Evolutionary conservation across 495 filamentous ascomycete species (phyloP), one percentile per base, ranked within the genome.

Genomic region (Aspergillus biplanus): DNA sequence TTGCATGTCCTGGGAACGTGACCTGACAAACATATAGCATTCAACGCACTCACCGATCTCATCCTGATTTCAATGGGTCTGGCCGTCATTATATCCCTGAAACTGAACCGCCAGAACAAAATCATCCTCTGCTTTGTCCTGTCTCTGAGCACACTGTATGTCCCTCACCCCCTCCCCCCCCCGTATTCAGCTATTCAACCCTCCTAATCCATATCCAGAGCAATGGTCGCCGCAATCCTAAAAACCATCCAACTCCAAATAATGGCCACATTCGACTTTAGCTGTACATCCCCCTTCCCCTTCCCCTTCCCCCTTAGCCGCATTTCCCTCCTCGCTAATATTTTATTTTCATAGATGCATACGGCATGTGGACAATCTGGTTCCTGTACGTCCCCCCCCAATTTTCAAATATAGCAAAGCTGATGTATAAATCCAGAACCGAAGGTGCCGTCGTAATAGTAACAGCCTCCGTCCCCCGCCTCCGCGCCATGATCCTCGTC

Each of bases 401-500:
- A 21, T n/a, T n/a, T 3, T 34, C 27, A 7, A n/a, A n/a, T 35
- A 7, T 35, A 5, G 15, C 7, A 4, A 35, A 35, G 32, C 15
- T 58, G 21, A 52, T 27, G n/a, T 12, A 15, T 2, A 49, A 5
- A 2, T 27, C 37, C 18, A 61, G 58, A 33, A 61, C 58, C 27
- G 58, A 61, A 34, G 58, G 34, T 15, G 47, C 48, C 7, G 50
- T 61, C 5, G 58, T 61, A 18, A 61, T 61, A 1, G 35, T 61
- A 2, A 61, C 58, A 15, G 58, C 49, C 16, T 61, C 58, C 12
- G 50, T 54, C 21, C 58, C 58, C 9, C 49, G 58, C 3, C 49
- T 61, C 33, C 49, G 58, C 11, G 58, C 58, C 12, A 49, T 49
- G 46, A 61, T 61, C 58, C 7, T 54, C 49, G 58, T 61, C 12